phyloP scores from a whole-genome alignment of 495 filamentous ascomycete genomes.

The Annulohypoxylon bovei region DNA sequence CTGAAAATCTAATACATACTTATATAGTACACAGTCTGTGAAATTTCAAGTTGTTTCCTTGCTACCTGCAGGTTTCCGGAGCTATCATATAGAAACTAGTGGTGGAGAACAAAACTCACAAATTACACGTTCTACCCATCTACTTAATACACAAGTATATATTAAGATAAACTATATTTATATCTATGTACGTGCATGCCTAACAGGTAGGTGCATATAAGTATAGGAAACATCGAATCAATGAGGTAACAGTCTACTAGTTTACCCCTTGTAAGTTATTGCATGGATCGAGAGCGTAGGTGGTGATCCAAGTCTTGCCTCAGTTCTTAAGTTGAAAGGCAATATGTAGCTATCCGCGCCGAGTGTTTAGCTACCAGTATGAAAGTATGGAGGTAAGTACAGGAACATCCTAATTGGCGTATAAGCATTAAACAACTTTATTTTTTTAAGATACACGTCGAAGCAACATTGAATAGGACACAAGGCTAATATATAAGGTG shows the following conservation, averaged over 20 bases:
- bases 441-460: no score
- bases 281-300: neutral
- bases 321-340: neutral
- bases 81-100: neutral
- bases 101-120: neutral
- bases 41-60: neutral
- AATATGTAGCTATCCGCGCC: slow-evolving; percentile 26
- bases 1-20: neutral
- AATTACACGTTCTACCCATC: neutral
- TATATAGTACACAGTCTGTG: neutral
- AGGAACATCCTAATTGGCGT: no score
- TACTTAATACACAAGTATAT: neutral
- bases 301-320: neutral
- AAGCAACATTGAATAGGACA: neutral
- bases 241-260: neutral
- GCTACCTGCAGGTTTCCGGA: neutral
- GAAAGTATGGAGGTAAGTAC: neutral
- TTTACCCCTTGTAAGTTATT: neutral
- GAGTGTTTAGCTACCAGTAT: slow-evolving; percentile 4
- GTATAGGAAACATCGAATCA: neutral
- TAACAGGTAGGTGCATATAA: neutral
- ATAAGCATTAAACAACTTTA: no score
- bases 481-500: neutral
- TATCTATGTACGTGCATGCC: neutral
- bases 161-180: neutral